Conservation (phyloP, 306 rosid genomes). For the Dalbergia cochinchinensis region DNA sequence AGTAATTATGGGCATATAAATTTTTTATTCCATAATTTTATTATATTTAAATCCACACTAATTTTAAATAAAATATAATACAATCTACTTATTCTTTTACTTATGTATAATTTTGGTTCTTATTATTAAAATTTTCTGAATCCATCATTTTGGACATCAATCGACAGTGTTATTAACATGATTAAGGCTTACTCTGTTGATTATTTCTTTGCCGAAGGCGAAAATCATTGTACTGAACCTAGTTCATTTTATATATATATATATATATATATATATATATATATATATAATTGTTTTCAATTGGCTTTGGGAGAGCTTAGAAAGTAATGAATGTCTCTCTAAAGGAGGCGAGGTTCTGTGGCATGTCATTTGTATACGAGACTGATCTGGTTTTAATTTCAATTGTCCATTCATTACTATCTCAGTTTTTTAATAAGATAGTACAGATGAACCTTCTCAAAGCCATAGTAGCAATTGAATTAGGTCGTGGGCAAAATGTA, state of each 20-base stretch:
- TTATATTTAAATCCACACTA: too few relatives aligned
- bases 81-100: too few relatives aligned
- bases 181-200: neutral
- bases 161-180: neutral
- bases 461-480: slow-evolving; percentile 9
- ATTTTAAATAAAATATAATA: too few relatives aligned
- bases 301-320: slow-evolving; percentile 35
- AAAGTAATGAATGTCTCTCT: slow-evolving; percentile 55
- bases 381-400: slow-evolving; percentile 42
- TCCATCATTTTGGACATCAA: neutral
- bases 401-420: slow-evolving; percentile 7
- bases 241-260: neutral
- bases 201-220: neutral
- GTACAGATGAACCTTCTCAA: neutral
- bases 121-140: too few relatives aligned
- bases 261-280: neutral
- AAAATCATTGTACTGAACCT: slow-evolving; percentile 24
- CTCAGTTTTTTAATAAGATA: neutral
- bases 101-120: too few relatives aligned
- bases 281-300: neutral
- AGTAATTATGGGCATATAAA: too few relatives aligned
- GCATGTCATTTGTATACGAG: slow-evolving; percentile 49
- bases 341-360: slow-evolving; percentile 61
- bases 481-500: neutral
- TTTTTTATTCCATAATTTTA: too few relatives aligned